Base-by-base conservation (phyloP, 2,329 filamentous ascomycete species). In the Penicillium sp. region DNA sequence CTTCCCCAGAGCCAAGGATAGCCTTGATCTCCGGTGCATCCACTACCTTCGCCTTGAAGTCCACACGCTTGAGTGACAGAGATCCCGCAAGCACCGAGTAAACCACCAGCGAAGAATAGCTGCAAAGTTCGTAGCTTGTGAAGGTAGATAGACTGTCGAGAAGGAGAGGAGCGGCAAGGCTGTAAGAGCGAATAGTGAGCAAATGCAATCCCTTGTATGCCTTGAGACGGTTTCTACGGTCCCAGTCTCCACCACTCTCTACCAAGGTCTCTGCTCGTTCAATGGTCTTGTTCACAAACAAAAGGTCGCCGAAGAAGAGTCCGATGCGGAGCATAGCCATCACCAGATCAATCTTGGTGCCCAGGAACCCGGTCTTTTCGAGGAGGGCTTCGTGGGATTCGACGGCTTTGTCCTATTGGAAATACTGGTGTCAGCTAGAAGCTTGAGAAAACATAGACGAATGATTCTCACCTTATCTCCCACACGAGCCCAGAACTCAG, bases 11-110 rank as follows among this genome's bases (percentile, higher is more conserved):
- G 58, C 93, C 94, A 25, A 99, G 86, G 63, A 99, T 96, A 38
- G 94, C 94, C 79, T 94, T 96, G 79, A 99, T 97, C 79, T 99
- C 94, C 13, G 94, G 93, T 8, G 94, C 94, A 75, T 99, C 94
- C 41, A 99, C 93, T 27, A 99, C 94, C 82, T 97, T 97, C 65
- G 90, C 90, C 83, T 99, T 99, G 85, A 99, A 99, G 77, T 99
- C 94, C 35, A 97, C 91, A 49, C 94, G 89, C 81, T 97, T 96
- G 56, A 99, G 85, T 45, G 93, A 94, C 25, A 97, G 89, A 7
- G 93, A 96, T 58, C 94, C 94, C 36, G 94, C 92, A 35, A 99
- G 87, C 23, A 97, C 93, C 1, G 94, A 92, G 80, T 97, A 99
- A 57, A 97, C 88, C 51, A 99, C 94, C 25, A 99, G 86, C 60